phyloP scores from a whole-genome alignment of 2,329 filamentous ascomycete genomes.

The Rhynchosporium graminicola region DNA sequence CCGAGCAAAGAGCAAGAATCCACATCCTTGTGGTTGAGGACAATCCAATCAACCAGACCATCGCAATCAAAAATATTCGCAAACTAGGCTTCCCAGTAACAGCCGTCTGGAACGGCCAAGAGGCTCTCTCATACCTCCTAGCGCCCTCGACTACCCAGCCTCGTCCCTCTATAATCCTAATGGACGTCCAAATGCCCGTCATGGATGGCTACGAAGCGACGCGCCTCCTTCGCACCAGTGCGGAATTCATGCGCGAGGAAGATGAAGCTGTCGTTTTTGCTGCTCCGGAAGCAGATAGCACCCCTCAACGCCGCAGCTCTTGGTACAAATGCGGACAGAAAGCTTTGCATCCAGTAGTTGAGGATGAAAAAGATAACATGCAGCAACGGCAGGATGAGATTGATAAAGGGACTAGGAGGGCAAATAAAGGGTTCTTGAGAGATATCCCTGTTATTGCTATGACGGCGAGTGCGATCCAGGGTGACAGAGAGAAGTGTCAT shows the following conservation, averaged over 20 bases:
- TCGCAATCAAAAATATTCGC: slow-evolving; percentile 32
- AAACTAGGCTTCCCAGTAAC: slow-evolving; percentile 33
- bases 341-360: neutral
- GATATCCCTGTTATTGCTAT: slow-evolving; percentile 52
- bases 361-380: neutral
- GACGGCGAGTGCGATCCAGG: slow-evolving; percentile 52
- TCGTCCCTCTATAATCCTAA: slow-evolving; percentile 32
- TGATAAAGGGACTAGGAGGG: neutral
- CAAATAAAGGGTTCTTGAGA: slow-evolving; percentile 28
- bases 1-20: slow-evolving; percentile 25
- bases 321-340: neutral
- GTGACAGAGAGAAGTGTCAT: slow-evolving; percentile 50
- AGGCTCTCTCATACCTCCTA: slow-evolving; percentile 33
- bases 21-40: slow-evolving; percentile 35
- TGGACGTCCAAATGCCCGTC: slow-evolving; percentile 57
- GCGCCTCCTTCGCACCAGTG: slow-evolving; percentile 45
- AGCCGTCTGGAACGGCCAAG: slow-evolving; percentile 35
- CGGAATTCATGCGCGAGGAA: slow-evolving; percentile 17
- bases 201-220: slow-evolving; percentile 53
- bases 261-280: neutral
- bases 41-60: slow-evolving; percentile 36
- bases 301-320: neutral
- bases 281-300: neutral
- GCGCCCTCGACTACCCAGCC: slow-evolving; percentile 25
- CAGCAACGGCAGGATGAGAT: neutral